phyloP scores from a whole-genome alignment of 2,329 filamentous ascomycete genomes.

The Xylariaceae sp. region DNA sequence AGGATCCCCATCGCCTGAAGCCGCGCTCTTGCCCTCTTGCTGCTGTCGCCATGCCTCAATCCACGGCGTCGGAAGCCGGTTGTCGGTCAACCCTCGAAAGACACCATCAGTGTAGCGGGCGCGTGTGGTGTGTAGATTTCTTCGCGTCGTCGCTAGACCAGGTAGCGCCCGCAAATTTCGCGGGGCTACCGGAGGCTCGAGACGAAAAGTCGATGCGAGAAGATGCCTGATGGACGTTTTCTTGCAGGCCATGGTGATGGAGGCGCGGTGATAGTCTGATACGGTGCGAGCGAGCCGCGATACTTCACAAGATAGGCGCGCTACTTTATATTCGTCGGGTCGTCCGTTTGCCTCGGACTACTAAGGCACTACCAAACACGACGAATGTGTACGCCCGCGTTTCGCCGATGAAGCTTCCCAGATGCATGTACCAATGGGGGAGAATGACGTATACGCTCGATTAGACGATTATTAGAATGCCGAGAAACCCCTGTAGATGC shows the following conservation, averaged over 20 bases:
- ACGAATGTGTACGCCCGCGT: no score
- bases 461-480: not conserved
- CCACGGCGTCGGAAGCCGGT: conserved; percentile 52
- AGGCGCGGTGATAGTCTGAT: no score
- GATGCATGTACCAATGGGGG: conserved; percentile 1
- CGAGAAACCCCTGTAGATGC: no score
- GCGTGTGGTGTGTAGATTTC: conserved; percentile 20
- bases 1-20: conserved; percentile 16
- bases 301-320: no score
- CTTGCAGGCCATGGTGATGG: conserved; percentile 13
- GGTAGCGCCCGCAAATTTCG: not conserved
- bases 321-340: no score
- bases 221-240: conserved; percentile 12
- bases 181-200: not conserved
- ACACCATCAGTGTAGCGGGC: conserved; percentile 31
- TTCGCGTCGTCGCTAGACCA: not conserved
- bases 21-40: conserved; percentile 34
- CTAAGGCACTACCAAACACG: no score
- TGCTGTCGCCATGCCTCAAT: conserved; percentile 61
- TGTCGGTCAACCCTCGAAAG: conserved; percentile 32
- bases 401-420: no score
- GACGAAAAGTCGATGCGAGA: conserved; percentile 7
- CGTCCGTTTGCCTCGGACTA: no score
- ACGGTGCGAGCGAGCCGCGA: no score
- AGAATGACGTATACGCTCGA: not conserved